Conservation (phyloP, 2,329 filamentous ascomycete species). For the Geoglossum cookeanum region DNA sequence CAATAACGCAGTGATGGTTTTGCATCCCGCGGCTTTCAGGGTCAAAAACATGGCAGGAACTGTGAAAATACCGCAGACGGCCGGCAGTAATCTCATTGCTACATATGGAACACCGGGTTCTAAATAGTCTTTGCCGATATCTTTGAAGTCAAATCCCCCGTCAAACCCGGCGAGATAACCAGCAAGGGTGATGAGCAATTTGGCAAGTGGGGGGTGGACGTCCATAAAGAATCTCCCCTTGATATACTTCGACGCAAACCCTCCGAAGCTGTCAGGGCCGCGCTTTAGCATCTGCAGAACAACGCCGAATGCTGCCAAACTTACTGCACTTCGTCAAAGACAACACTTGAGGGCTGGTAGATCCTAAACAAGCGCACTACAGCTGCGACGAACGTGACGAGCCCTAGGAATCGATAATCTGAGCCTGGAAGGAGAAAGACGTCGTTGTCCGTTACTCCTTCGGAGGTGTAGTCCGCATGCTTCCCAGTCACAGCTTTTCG, state of each 20-base stretch:
- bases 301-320: conserved; percentile 23
- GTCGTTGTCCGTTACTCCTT: conserved; percentile 62
- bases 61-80: conserved; percentile 69
- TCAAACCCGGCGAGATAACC: conserved; percentile 92
- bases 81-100: conserved; percentile 86
- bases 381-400: conserved; percentile 55
- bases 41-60: conserved; percentile 91
- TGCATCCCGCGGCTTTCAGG: conserved; percentile 76
- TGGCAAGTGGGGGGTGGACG: conserved; percentile 93
- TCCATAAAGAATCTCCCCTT: conserved; percentile 99
- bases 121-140: conserved; percentile 96
- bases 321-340: conserved; percentile 98
- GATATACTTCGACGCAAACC: conserved; percentile 97
- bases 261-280: conserved; percentile 54
- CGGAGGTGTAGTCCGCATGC: conserved; percentile 25
- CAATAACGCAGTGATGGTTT: conserved; percentile 64
- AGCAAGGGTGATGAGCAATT: conserved; percentile 86
- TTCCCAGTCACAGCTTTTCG: conserved; percentile 17
- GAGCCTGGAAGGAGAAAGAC: conserved; percentile 67
- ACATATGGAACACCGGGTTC: conserved; percentile 93
- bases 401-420: conserved; percentile 61
- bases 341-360: conserved; percentile 87
- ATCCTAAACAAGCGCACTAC: conserved; percentile 83
- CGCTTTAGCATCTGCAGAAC: neutral
- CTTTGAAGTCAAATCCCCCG: conserved; percentile 95